phyloP scores from a whole-genome alignment of 495 filamentous ascomycete genomes.

The Hypoxylon rickii region DNA sequence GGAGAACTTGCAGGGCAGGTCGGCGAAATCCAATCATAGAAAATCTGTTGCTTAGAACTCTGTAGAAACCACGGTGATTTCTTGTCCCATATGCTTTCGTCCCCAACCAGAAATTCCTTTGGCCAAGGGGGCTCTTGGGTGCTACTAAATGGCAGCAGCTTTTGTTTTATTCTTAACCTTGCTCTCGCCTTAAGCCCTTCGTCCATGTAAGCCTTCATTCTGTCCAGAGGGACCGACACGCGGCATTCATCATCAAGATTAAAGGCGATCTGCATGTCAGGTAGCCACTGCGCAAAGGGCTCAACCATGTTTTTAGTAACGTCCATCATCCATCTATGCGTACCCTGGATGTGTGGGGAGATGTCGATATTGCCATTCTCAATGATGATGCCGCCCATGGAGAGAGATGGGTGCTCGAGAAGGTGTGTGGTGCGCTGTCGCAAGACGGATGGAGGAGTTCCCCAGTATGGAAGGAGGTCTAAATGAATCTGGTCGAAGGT shows the following conservation, averaged over 20 bases:
- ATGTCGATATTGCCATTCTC: conserved; percentile 51
- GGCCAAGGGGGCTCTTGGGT: conserved; percentile 28
- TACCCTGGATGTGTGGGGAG: conserved; percentile 36
- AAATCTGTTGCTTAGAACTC: conserved; percentile 41
- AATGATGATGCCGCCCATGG: conserved; percentile 47
- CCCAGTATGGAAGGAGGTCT: conserved; percentile 76
- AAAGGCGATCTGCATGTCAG: conserved; percentile 82
- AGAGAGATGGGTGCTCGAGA: conserved; percentile 34
- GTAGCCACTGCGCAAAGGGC: conserved; percentile 68
- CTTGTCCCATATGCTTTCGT: conserved; percentile 33
- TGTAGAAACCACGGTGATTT: conserved; percentile 31
- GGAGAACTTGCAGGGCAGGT: conserved; percentile 62
- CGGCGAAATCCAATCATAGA: conserved; percentile 55
- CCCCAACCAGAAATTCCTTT: conserved; percentile 17
- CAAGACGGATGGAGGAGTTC: conserved; percentile 62
- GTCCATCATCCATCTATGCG: conserved; percentile 54
- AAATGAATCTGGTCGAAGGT: conserved; percentile 74
- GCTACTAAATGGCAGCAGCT: conserved; percentile 38
- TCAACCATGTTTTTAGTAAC: conserved; percentile 70
- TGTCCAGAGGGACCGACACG: conserved; percentile 68
- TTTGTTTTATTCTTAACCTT: conserved; percentile 39
- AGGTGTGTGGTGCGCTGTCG: conserved; percentile 45
- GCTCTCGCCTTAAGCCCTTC: conserved; percentile 31
- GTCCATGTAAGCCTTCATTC: conserved; percentile 44
- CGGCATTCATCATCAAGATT: conserved; percentile 79